Evolutionary conservation across 441 rosid species (phyloP).

Genomic region (Croton laevigatus): DNA sequence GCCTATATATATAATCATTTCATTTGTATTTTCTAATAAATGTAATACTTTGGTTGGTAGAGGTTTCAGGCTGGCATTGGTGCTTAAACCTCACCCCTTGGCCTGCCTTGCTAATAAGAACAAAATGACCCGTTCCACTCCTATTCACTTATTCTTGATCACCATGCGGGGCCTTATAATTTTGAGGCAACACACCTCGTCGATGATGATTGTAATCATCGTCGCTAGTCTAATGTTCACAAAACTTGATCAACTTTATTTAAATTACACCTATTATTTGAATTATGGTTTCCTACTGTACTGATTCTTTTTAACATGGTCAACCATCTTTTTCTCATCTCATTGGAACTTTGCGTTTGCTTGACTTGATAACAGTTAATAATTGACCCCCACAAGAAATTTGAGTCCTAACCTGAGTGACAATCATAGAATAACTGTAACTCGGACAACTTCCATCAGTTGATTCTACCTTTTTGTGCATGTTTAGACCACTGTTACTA

Average conservation of each 20-base stretch:
- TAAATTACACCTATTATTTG: not conserved
- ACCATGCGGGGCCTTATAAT: not conserved
- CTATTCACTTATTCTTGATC: not conserved
- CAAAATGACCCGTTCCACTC: not conserved
- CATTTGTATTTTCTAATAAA: not conserved
- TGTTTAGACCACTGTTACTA: constrained; percentile 27
- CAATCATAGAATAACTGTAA: constrained; percentile 22
- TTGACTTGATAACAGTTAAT: constrained; percentile 24
- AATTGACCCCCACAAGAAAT: constrained; percentile 28
- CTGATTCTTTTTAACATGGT: not conserved
- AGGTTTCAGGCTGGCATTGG: not conserved
- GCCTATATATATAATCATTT: not conserved
- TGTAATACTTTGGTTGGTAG: not conserved
- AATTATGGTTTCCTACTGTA: not conserved
- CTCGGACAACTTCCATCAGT: constrained; percentile 25
- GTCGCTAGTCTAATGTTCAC: constrained; percentile 5
- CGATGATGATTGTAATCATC: too few relatives aligned
- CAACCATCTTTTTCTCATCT: constrained; percentile 10
- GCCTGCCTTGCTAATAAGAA: not conserved
- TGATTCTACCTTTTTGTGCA: constrained; percentile 32
- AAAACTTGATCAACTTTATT: constrained; percentile 8
- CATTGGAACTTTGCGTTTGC: constrained; percentile 17
- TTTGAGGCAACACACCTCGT: constrained; percentile 6
- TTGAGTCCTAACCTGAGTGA: constrained; percentile 17
- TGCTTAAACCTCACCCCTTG: not conserved